Conservation (phyloP, 495 filamentous ascomycete species). For the Lasiosphaeris hirsuta region DNA sequence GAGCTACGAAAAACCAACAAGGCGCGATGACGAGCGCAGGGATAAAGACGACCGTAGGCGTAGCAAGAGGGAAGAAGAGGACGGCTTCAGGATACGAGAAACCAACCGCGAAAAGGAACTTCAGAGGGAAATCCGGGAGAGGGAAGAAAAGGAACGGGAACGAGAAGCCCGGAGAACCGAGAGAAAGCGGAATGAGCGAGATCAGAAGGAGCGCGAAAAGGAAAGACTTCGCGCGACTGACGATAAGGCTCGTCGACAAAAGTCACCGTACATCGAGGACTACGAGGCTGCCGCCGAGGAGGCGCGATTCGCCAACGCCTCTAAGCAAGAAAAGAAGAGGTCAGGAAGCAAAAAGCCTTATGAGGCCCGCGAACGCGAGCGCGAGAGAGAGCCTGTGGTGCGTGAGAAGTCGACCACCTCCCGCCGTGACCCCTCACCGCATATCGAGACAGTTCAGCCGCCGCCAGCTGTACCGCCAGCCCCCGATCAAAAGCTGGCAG, state of each 20-base stretch:
- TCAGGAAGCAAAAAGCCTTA: slow-evolving; percentile 38
- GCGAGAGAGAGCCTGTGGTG: slow-evolving; percentile 5
- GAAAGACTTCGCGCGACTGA: slow-evolving; percentile 30
- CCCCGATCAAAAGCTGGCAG: slow-evolving; percentile 6
- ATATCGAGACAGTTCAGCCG: slow-evolving; percentile 8
- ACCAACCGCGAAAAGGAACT: slow-evolving; percentile 10
- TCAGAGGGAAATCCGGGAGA: slow-evolving; percentile 17
- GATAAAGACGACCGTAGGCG: slow-evolving; percentile 13
- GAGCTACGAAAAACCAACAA: slow-evolving; percentile 45
- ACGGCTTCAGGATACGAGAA: slow-evolving; percentile 29
- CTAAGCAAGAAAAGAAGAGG: slow-evolving; percentile 41
- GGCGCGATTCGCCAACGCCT: slow-evolving; percentile 13
- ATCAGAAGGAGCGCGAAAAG: slow-evolving; percentile 32
- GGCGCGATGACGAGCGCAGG: slow-evolving; percentile 36
- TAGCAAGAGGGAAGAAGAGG: slow-evolving; percentile 32
- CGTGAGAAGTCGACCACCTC: slow-evolving; percentile 28
- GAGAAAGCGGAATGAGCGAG: slow-evolving; percentile 23
- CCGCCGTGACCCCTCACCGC: slow-evolving; percentile 22
- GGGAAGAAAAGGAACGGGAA: slow-evolving; percentile 25
- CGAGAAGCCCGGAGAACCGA: slow-evolving; percentile 17
- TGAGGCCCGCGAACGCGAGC: slow-evolving; percentile 26
- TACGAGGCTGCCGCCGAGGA: slow-evolving; percentile 33
- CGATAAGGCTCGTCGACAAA: slow-evolving; percentile 33
- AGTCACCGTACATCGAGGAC: slow-evolving; percentile 32
- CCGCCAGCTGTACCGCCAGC: background rate